Base-by-base conservation (phyloP, 108 stramenopile species). In the Pseudonitzschia delicatissima region DNA sequence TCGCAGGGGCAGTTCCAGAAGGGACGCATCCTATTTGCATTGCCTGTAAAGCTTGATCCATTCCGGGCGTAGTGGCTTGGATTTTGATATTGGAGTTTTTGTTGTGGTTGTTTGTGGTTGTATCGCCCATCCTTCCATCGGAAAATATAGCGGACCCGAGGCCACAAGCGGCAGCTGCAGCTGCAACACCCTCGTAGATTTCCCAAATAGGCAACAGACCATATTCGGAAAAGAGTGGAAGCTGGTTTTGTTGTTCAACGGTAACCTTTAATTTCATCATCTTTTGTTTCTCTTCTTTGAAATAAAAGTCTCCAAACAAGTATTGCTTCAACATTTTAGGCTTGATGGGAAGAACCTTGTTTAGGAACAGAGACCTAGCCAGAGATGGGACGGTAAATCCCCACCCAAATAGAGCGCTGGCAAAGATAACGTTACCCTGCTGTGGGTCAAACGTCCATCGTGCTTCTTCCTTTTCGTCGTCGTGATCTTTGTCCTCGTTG, bases 361-460 rank as follows among this genome's bases (percentile, higher is more conserved):
- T 67, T 61, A 78, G 79, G 78, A 86, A 94, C 20, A 94, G 60
- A 2, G 89, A 84, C 68, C 93, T 59, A 18, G 90, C 82, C 57
- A 94, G 58, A 5, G 86, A 67, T 4, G 84, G 88, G 7, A 94
- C 57, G 1, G 93, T 80, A 60, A 99, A 98, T 45, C 94, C 99
- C 97, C 97, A 99, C 44, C 98, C 94, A 70, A 91, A 93, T 34
- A 95, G 62, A 5, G 97, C 97, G 18, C 87, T 87, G 28, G 87
- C 87, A 82, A 99, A 99, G 6, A 98, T 82, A 9, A 99, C 96
- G 77, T 99, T 97, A 4, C 97, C 96, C 52, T 83, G 78, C 62
- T 80, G 75, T 3, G 98, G 96, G 32, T 93, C 91, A 80, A 99
- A 99, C 17, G 85, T 91, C 97, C 97, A 98, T 1, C 68, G 57